Base-by-base conservation (phyloP, 73 alveolate species). In the Paramecium pentaurelia region DNA sequence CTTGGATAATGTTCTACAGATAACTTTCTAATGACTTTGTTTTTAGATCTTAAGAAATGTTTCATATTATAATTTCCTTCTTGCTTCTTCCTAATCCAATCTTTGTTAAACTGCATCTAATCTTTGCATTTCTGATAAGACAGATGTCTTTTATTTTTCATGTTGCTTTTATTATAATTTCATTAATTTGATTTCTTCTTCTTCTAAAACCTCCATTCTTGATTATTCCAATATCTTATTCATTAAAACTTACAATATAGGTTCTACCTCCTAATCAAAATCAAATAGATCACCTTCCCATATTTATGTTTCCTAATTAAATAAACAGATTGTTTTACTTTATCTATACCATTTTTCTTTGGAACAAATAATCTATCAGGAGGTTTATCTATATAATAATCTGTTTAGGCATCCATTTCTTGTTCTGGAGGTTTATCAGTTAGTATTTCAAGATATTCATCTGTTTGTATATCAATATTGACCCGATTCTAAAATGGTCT, bases 201-300 rank as follows among this genome's bases (percentile, higher is more conserved):
- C 99, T 68, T 97, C 99, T 12, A 97, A 93, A 42, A 96, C 99
- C 77, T 97, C 99, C 99, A 97, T 97, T 86, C 99, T 96, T 71
- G 98, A 95, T 89, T 96, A 96, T 71, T 97, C 99, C 12, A 97
- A 86, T 22, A 98, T 96, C 80, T 97, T 97, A 83, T 95, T 97
- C 80, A 97, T 94, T 8, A 97, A 80, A 34, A 97, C 99, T 60
- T 96, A 91, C 12, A 97, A 93, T 25, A 97, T 97, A 8, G 99
- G 99, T 51, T 97, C 99, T 28, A 96, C 98, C 93, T 97, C 99
- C 32, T 91, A 94, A 88, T 97, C 98, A 88, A 96, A 97, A 89
- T 96, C 98, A 83, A 97, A 97, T n/a, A 97, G 97, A 28, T 97
- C 99, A 7, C 99, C 98, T 88, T 97, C 97, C 96, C 98, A 97